Evolutionary conservation across 345 rosid species (phyloP).

Genomic region (Stellera chamaejasme): DNA sequence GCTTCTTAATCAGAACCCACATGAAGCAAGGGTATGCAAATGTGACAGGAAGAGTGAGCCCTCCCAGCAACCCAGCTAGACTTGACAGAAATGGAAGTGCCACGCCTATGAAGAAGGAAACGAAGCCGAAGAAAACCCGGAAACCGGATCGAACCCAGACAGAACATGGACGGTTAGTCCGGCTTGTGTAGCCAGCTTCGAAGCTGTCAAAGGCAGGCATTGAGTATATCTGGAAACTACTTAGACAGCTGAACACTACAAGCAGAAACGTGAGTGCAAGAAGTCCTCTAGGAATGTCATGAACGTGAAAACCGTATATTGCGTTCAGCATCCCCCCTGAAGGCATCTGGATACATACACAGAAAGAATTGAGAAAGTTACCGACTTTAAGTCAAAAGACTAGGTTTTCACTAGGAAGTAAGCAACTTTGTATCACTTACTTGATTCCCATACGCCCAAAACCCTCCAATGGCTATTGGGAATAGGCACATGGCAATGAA

Average conservation of each 20-base stretch:
- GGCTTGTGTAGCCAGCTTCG: constrained; percentile 91
- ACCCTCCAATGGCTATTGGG: constrained; percentile 90
- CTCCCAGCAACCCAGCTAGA: constrained; percentile 88
- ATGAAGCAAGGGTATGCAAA: constrained; percentile 99
- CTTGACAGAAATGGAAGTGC: constrained; percentile 92
- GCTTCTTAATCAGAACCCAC: constrained; percentile 90
- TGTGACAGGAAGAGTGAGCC: constrained; percentile 89
- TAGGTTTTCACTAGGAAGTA: too few relatives aligned
- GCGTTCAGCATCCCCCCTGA: constrained; percentile 87
- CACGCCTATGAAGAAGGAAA: constrained; percentile 80
- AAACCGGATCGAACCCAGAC: constrained; percentile 95
- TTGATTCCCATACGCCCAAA: constrained; percentile 93
- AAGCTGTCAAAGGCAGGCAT: constrained; percentile 97
- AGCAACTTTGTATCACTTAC: constrained; percentile 32
- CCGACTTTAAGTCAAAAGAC: background rate
- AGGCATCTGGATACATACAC: constrained; percentile 58
- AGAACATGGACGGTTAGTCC: constrained; percentile 92
- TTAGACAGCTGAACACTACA: constrained; percentile 83
- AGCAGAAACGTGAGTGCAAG: constrained; percentile 81
- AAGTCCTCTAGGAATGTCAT: constrained; percentile 82
- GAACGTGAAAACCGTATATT: constrained; percentile 75
- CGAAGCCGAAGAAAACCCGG: constrained; percentile 77
- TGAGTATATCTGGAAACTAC: constrained; percentile 95
- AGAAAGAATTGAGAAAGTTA: background rate
- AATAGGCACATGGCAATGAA: constrained; percentile 86